Base-by-base conservation (phyloP, 768 basidiomycete genomes). In the Fibroporia radiculosa region DNA sequence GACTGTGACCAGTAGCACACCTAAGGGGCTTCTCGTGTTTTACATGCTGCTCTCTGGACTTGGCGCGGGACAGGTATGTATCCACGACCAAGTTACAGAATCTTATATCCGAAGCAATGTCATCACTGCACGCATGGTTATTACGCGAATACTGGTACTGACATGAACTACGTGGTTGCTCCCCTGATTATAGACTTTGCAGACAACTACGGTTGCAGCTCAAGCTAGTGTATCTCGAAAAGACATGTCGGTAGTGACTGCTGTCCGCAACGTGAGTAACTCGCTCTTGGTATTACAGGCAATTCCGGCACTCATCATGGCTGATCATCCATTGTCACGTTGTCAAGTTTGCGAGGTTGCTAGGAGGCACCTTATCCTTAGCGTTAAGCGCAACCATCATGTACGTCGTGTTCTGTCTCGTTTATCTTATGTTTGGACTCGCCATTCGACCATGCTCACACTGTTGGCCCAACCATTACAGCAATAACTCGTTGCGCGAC, bases 211-310 rank as follows among this genome's bases (percentile, higher is more conserved):
- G 0, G 76, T 84, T 6, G 81, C 81, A 0, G 80, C 76, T 6
- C 86, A 89, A 56, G 83, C 84, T 0, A 79, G 81, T 20, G 85
- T 88, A 0, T 61, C 75, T 0, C 64, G 84, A 29, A 69, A 68
- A 31, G 84, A 89, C 48, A 85, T 88, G 83, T 80, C 82, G 1
- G 80, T 84, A 7, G 83, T 86, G 0, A 87, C 84, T 0, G 78
- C 77, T 0, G 72, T 78, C 44, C 70, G 80, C 39, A 82, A 82
- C 56, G 78, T 78, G 44, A 42, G 14, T 52, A 11, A 44, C 33
- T 10, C n/a, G n/a, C n/a, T n/a, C n/a, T n/a, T n/a, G n/a, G n/a
- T n/a, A n/a, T n/a, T n/a, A n/a, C n/a, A n/a, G n/a, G n/a, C n/a
- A n/a, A n/a, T n/a, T n/a, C n/a, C n/a, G n/a, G n/a, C n/a, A n/a